phyloP scores from a whole-genome alignment of 1,284 basidiomycete genomes.

The Prillingera fragicola region DNA sequence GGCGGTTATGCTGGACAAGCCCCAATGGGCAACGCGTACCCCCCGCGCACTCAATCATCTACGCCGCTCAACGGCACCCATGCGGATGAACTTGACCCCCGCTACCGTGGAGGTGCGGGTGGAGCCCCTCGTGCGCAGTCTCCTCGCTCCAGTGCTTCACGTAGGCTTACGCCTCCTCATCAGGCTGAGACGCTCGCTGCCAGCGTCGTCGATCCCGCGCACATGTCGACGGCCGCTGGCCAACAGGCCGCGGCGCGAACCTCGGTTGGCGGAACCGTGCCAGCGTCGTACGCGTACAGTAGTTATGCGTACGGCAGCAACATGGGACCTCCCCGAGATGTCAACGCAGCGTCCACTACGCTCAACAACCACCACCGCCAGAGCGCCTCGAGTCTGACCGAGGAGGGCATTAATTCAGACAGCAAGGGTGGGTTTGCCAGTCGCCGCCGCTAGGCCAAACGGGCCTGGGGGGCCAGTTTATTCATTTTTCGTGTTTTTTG shows the following conservation, averaged over 20 bases:
- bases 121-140: slow-evolving; percentile 13
- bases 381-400: slow-evolving; percentile 2
- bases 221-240: slow-evolving; percentile 20
- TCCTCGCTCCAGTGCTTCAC: slow-evolving; percentile 14
- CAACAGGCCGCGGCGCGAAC: slow-evolving; percentile 7
- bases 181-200: slow-evolving; percentile 31
- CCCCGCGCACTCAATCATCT: slow-evolving; percentile 38
- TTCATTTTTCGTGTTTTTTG: background rate
- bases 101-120: slow-evolving; percentile 18
- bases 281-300: slow-evolving; percentile 2
- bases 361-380: slow-evolving; percentile 1
- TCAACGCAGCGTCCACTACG: background rate
- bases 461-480: background rate
- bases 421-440: slow-evolving; percentile 1
- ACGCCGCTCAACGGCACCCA: slow-evolving; percentile 32
- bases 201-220: slow-evolving; percentile 33
- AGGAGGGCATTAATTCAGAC: slow-evolving; percentile 1
- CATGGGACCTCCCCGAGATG: background rate
- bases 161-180: slow-evolving; percentile 29
- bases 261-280: background rate
- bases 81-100: slow-evolving; percentile 20
- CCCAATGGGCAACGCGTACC: slow-evolving; percentile 35
- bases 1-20: slow-evolving; percentile 30
- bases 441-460: background rate
- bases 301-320: slow-evolving; percentile 6